Evolutionary conservation across 2,329 filamentous ascomycete genomes (phyloP).

Genomic region (Penicillium brasilianum): DNA sequence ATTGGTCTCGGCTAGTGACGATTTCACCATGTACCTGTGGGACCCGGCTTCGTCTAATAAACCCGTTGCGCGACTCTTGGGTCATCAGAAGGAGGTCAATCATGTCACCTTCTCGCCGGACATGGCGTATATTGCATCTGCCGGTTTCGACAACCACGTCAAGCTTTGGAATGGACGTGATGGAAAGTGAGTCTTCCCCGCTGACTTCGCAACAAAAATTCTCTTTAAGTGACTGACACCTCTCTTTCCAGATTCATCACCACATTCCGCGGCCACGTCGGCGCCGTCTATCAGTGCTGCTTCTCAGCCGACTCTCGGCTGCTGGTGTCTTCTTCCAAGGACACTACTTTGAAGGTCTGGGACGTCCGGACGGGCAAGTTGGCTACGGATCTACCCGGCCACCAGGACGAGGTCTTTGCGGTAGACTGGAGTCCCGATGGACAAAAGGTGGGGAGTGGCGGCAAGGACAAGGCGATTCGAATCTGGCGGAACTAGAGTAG

Average conservation of each 20-base stretch:
- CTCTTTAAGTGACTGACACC: conserved; percentile 21
- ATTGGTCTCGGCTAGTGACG: conserved; percentile 87
- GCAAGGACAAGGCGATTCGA: conserved; percentile 80
- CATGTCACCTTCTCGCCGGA: conserved; percentile 94
- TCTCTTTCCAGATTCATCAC: conserved; percentile 70
- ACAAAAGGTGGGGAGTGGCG: conserved; percentile 84
- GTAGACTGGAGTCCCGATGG: conserved; percentile 96
- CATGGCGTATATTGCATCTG: conserved; percentile 82
- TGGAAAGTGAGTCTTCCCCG: conserved; percentile 54
- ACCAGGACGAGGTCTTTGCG: conserved; percentile 91
- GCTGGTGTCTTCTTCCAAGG: conserved; percentile 84
- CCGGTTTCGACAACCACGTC: conserved; percentile 91
- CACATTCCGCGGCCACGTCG: conserved; percentile 86
- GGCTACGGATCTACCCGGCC: conserved; percentile 80
- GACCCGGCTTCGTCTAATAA: conserved; percentile 79
- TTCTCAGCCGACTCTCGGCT: conserved; percentile 93
- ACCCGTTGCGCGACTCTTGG: conserved; percentile 84
- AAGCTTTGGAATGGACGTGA: conserved; percentile 86
- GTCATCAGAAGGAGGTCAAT: conserved; percentile 96
- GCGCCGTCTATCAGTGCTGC: conserved; percentile 87
- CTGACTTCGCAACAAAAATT: neutral
- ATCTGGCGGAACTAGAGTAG: conserved; percentile 64
- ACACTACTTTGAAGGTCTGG: conserved; percentile 95
- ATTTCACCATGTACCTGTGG: conserved; percentile 97
- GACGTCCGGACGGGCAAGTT: conserved; percentile 85